Base-by-base conservation (phyloP, 768 basidiomycete species). In the Arthromyces matolae region DNA sequence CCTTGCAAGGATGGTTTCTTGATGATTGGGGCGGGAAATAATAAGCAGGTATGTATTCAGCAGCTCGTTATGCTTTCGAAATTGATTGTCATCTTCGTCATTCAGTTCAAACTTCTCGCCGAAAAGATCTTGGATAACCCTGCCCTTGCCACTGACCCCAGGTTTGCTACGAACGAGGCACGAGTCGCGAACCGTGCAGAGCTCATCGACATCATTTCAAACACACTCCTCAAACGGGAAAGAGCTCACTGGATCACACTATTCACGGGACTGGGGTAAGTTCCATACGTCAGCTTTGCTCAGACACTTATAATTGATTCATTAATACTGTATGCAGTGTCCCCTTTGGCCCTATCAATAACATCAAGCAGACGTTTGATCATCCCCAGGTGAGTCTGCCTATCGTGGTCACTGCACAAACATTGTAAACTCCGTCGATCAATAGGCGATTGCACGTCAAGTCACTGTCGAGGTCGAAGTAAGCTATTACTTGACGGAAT, bases 21-120 rank as follows among this genome's bases (percentile, higher is more conserved):
- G 50, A 95, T 96, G 94, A 84, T 96, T 54, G 93, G 92, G 36
- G 92, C 89, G 7, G 93, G 90, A 4, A 95, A 93, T 63, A 81
- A 95, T 61, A 85, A 80, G 55, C 90, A 91, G 77, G 89, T 86
- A 56, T 40, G n/a, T n/a, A n/a, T n/a, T n/a, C n/a, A n/a, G 52
- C 35, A 42, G 12, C 8, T 25, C 16, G 35, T 43, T 45, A 24
- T 13, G 4, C 37, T 20, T 23, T 4, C 6, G 19, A 20, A 23
- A 23, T 23, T 22, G 18, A 16, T 22, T 14, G 22, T 47, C 28
- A 35, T 29, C 22, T 20, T 16, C 20, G 12, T 16, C 20, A 28
- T 23, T 13, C 39, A 97, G 83, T 97, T 94, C 70, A 75, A 64
- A 44, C 72, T 80, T 22, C 71, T 97, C 16, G 76, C 79, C 3